Conservation (phyloP, 169 alveolate genomes). For the Cryptosporidium bovis region DNA sequence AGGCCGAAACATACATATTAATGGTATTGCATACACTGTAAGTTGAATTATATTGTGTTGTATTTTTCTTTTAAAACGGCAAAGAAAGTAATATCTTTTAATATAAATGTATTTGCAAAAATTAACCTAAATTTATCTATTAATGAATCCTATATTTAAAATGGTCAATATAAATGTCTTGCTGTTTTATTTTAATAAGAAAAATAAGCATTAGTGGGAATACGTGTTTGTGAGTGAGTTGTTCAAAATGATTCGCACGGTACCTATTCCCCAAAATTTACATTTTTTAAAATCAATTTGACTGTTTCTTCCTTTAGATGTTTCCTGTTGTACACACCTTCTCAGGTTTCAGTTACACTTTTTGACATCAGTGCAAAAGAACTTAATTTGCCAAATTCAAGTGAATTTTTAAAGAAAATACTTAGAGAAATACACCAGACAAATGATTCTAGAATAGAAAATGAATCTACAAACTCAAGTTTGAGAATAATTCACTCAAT, state of each 20-base stretch:
- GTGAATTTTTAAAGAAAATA: slow-evolving; percentile 39
- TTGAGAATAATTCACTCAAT: slow-evolving; percentile 14
- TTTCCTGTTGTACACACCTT: slow-evolving; percentile 60
- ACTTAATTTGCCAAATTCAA: slow-evolving; percentile 56
- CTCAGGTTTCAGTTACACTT: slow-evolving; percentile 54
- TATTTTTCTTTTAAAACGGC: background rate
- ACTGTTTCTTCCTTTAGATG: slow-evolving; percentile 9
- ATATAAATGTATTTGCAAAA: background rate
- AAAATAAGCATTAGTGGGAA: no score
- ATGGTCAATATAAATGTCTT: no score
- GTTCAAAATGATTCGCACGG: no score
- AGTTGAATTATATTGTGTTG: background rate
- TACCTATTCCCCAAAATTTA: background rate
- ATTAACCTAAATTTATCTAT: background rate
- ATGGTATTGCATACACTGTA: slow-evolving; percentile 50
- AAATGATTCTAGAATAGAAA: background rate
- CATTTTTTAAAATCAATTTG: background rate
- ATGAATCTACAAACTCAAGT: slow-evolving; percentile 17
- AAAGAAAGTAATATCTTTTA: no score
- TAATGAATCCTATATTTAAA: no score
- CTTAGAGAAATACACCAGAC: slow-evolving; percentile 48
- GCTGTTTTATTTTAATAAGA: no score
- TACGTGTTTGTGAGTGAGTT: no score
- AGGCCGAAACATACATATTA: slow-evolving; percentile 58
- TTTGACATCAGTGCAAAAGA: slow-evolving; percentile 68